Evolutionary conservation across 176 grass and related monocot species (phyloP), one percentile per base, ranked within the genome.

Genomic region (Melocanna baccifera): DNA sequence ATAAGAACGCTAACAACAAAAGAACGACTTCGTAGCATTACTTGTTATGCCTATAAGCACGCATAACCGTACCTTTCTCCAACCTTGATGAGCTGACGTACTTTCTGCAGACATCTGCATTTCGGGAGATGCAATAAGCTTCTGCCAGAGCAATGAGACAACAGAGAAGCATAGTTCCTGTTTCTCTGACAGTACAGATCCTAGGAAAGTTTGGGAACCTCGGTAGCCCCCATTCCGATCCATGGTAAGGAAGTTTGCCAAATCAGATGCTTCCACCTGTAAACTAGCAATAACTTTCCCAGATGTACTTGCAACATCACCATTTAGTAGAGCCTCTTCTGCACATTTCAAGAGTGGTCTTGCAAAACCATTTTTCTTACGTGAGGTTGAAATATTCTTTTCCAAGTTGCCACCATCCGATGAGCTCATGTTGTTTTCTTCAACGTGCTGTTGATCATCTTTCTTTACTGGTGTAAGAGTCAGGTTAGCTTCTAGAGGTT

Each of bases 71-170:
- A 96, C 96, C 96, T 99, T 93, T 75, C 96, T 94, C 96, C 96
- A 99, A 55, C 96, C 96, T 81, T 99, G 96, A 80, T 99, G 96
- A 88, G 96, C 96, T 70, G 96, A 99, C 57, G 96, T 99, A 91
- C 96, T 94, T 91, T 99, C 96, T 58, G 93, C 96, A 88, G 81
- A 89, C 96, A 99, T 94, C 92, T 99, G 88, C 79, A 89, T 96
- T 90, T 99, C 96, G 6, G 96, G 96, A 67, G 91, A 92, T 83
- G 88, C 93, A 76, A 99, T 92, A 79, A 99, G 81, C 69, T 99
- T 99, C 79, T 92, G 91, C 96, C 96, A 99, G 80, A 99, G 91
- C 83, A 99, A 88, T 2, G 93, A 92, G 75, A 99, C 93, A 85
- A 99, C 96, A 79, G 96, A 99, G 79, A 99, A 94, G 65, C 96